These are phyloP conservation scores for Ormosia emarginata DNA, from an alignment of 306 rosid species.

Conservation along the genomic window DNA sequence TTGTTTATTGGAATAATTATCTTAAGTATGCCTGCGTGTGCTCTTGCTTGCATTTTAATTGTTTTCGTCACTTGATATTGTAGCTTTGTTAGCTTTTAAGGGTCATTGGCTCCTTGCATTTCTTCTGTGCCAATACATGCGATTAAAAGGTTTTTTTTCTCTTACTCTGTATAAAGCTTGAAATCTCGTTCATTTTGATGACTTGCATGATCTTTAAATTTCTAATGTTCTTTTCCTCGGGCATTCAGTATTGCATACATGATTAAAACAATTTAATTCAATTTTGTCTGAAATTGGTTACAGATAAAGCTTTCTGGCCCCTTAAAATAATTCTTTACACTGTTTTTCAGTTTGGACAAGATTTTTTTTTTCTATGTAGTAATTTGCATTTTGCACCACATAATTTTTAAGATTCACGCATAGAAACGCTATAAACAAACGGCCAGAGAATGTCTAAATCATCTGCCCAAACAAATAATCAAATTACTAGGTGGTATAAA, in stretches of 20 bases:
- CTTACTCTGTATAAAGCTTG: not conserved
- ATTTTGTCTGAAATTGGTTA: not conserved
- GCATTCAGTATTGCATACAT: not conserved
- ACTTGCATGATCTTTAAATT: not conserved
- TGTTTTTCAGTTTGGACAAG: not conserved
- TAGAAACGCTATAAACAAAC: not conserved
- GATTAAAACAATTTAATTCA: not conserved
- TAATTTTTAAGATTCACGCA: not conserved
- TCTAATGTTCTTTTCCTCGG: not conserved
- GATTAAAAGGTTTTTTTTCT: not conserved
- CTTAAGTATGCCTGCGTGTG: not conserved
- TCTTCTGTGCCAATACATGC: not conserved
- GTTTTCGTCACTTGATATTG: not conserved
- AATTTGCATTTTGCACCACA: not conserved
- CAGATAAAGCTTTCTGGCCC: not conserved
- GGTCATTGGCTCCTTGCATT: not conserved
- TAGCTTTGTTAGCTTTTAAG: not conserved
- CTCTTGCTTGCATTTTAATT: not conserved
- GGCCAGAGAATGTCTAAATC: not conserved
- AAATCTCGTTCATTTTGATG: not conserved
- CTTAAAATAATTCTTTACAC: not conserved
- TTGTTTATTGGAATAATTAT: conserved; percentile 37
- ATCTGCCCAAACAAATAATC: too few species aligned
- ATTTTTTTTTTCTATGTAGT: too few species aligned
- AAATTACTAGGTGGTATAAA: too few species aligned